Percentiles rank a stretch among this genome's conserved stretches.
These are phyloP conservation scores for Plasmodium chabaudi DNA, from an alignment of 169 alveolate genomes.

Conservation along the genomic window DNA sequence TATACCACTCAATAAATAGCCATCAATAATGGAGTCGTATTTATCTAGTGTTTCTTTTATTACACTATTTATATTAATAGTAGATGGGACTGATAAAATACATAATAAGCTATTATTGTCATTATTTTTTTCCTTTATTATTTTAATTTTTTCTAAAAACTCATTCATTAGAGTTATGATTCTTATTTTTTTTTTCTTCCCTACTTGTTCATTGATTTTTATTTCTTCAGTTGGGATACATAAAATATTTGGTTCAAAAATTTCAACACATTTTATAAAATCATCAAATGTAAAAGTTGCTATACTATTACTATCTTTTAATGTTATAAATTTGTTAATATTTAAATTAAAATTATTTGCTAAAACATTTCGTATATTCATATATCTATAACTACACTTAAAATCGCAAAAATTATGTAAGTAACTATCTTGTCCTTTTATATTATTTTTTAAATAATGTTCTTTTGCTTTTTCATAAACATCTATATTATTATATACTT, in stretches of 20 bases:
- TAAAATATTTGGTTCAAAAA: conserved; percentile 69
- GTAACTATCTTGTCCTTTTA: not conserved
- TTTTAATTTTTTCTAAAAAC: conserved; percentile 61
- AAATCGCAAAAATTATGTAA: conserved; percentile 48
- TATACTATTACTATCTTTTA: conserved; percentile 32
- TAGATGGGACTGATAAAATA: conserved; percentile 52
- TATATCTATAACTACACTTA: conserved; percentile 45
- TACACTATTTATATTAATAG: conserved; percentile 20
- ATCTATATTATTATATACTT: conserved; percentile 50
- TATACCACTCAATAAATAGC: conserved; percentile 56
- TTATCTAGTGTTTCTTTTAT: conserved; percentile 26
- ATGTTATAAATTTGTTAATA: conserved; percentile 36
- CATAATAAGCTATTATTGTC: conserved; percentile 8
- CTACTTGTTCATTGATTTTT: conserved; percentile 52
- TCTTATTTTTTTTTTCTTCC: conserved; percentile 68
- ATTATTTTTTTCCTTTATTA: conserved; percentile 26
- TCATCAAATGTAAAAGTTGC: conserved; percentile 48
- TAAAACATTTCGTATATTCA: conserved; percentile 58
- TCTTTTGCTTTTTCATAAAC: conserved; percentile 61
- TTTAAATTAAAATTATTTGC: conserved; percentile 29
- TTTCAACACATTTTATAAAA: conserved; percentile 46
- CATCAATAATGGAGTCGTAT: conserved; percentile 41
- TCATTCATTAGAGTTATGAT: conserved; percentile 40
- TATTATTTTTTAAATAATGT: conserved; percentile 21
- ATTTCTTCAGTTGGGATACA: conserved; percentile 74